These are phyloP conservation scores for Pezicula radicicola DNA, from an alignment of 2,329 filamentous ascomycete genomes.

Conservation along the genomic window DNA sequence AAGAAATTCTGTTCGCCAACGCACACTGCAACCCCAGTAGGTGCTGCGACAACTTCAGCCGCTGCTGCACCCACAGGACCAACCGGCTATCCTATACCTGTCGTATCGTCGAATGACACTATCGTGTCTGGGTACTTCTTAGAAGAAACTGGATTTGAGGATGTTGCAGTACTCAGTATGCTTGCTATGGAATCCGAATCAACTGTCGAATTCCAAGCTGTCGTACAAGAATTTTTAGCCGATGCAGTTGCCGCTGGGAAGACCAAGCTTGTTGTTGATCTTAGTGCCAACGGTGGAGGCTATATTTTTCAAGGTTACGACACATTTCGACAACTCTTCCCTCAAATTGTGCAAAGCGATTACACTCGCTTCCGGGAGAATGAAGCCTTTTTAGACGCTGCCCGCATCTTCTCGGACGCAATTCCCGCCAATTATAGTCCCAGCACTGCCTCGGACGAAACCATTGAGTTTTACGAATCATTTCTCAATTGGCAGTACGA, in stretches of 20 bases:
- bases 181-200: slow-evolving; percentile 22
- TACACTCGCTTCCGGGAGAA: slow-evolving; percentile 21
- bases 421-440: slow-evolving; percentile 22
- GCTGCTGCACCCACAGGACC: background rate
- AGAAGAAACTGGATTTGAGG: slow-evolving; percentile 20
- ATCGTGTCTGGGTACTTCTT: slow-evolving; percentile 27
- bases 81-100: slow-evolving; percentile 22
- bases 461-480: slow-evolving; percentile 16
- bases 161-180: slow-evolving; percentile 27
- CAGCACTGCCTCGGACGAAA: slow-evolving; percentile 14
- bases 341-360: slow-evolving; percentile 26
- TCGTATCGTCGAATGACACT: slow-evolving; percentile 20
- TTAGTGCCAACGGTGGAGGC: slow-evolving; percentile 60
- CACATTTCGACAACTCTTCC: slow-evolving; percentile 40
- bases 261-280: slow-evolving; percentile 60
- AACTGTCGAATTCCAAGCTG: slow-evolving; percentile 22
- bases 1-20: slow-evolving; percentile 17
- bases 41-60: slow-evolving; percentile 1
- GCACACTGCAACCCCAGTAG: background rate
- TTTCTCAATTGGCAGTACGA: slow-evolving; percentile 25
- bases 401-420: slow-evolving; percentile 14
- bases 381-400: slow-evolving; percentile 17
- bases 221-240: slow-evolving; percentile 37
- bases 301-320: slow-evolving; percentile 43
- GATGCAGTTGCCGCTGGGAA: slow-evolving; percentile 44